Conservation (phyloP, 2,329 filamentous ascomycete genomes). For the Dactylellina haptotyla region DNA sequence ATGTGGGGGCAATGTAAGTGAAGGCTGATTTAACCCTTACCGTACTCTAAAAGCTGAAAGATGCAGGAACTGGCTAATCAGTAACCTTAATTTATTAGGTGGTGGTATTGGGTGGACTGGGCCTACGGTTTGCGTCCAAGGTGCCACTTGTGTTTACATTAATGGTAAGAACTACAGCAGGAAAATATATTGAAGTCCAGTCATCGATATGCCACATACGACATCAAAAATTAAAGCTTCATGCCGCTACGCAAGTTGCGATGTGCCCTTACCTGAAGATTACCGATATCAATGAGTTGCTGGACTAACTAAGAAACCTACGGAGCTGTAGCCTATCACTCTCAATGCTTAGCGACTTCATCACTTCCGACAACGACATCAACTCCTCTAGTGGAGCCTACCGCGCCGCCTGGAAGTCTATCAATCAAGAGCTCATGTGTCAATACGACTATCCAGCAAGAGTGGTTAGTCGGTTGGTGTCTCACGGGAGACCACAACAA, state of each 20-base stretch:
- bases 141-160: conserved; percentile 8
- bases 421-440: conserved; percentile 24
- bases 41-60: neutral
- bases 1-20: conserved; percentile 24
- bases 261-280: neutral
- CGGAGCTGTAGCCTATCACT: conserved; percentile 3
- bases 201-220: neutral
- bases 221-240: neutral
- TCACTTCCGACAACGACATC: neutral
- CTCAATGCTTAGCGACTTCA: conserved; percentile 1
- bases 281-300: neutral
- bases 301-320: neutral
- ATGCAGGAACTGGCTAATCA: neutral
- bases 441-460: conserved; percentile 20
- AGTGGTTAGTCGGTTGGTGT: conserved; percentile 25
- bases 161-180: conserved; percentile 1
- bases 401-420: conserved; percentile 18
- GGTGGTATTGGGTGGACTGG: conserved; percentile 13
- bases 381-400: conserved; percentile 2
- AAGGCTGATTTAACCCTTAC: neutral
- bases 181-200: neutral
- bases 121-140: conserved; percentile 4
- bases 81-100: neutral
- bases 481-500: conserved; percentile 1
- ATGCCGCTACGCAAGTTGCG: neutral